Evolutionary conservation across 805 yeast species (phyloP).

Genomic region (Grigorovia yakushimaensis): DNA sequence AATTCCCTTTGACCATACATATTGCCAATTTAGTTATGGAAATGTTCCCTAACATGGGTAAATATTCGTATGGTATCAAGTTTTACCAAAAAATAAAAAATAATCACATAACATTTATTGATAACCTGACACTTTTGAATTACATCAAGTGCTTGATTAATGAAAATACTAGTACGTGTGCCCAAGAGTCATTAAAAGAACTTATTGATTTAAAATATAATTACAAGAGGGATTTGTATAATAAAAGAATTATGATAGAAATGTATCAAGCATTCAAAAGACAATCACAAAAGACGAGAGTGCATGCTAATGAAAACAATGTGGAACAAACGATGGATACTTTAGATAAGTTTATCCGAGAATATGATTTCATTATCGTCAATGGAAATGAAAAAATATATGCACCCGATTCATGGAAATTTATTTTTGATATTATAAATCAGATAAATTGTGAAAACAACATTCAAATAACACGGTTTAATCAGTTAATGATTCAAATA

Average conservation of each 20-base stretch:
- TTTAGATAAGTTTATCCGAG: constrained; percentile 12
- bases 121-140: background rate
- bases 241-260: constrained; percentile 11
- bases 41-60: constrained; percentile 9
- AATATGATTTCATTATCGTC: background rate
- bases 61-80: constrained; percentile 13
- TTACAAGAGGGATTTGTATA: constrained; percentile 6
- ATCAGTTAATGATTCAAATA: background rate
- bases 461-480: background rate
- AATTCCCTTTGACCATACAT: constrained; percentile 10
- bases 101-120: background rate
- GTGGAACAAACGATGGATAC: constrained; percentile 6
- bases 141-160: constrained; percentile 8
- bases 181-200: constrained; percentile 9
- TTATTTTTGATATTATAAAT: constrained; percentile 5
- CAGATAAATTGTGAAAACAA: background rate
- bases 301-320: constrained; percentile 6
- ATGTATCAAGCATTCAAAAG: constrained; percentile 20
- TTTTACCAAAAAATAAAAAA: constrained; percentile 6
- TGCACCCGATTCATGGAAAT: constrained; percentile 21
- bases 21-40: constrained; percentile 17
- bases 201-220: constrained; percentile 9
- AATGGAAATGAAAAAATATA: constrained; percentile 4
- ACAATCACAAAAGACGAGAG: constrained; percentile 14
- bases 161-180: constrained; percentile 12